Base-by-base conservation (phyloP, 2,329 filamentous ascomycete genomes). In the Plectosphaerella sp. region DNA sequence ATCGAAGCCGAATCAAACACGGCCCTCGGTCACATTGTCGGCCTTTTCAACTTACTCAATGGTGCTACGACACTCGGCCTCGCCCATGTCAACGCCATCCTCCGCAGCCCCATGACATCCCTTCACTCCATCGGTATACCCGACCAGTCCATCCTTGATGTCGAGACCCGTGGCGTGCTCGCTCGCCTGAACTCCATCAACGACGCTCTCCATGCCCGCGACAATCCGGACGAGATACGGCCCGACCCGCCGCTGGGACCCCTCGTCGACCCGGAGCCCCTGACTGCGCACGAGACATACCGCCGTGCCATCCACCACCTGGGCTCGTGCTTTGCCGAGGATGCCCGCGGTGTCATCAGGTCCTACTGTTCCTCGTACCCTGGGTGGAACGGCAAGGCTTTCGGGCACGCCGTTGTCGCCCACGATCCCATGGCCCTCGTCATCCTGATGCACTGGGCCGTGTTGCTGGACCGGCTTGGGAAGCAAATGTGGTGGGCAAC, bases 371-470 rank as follows among this genome's bases (percentile, higher is more conserved):
- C 67, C 24, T 60, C 59, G 0, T 68, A 70, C 37, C 64, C 67
- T 2, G 58, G 56, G 0, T 51, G 64, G 12, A 62, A 62, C 2
- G 68, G 68, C 1, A 58, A 54, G 3, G 62, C 61, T 2, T 72
- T 70, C 48, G 57, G 62, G 1, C 28, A 56, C 1, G 65, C 65
- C 2, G 46, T 72, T 28, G 64, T 60, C 47, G 51, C 53, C 1
- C 55, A 55, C 10, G 67, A 72, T 22, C 70, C 68, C 0, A 59
- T 72, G 42, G 63, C 68, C 15, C 49, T 72, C 35, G 63, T 72
- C 14, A 59, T 72, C 3, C 54, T 70, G 50, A 60, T 71, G 60
- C 66, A 69, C 46, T 72, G 69, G 68, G 62, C 64, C 1, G 67
- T 72, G 16, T 58, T 70, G 49, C 55, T 72, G 12, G 54, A 64